phyloP scores from a whole-genome alignment of 441 rosid genomes.

The Populus hybrid region DNA sequence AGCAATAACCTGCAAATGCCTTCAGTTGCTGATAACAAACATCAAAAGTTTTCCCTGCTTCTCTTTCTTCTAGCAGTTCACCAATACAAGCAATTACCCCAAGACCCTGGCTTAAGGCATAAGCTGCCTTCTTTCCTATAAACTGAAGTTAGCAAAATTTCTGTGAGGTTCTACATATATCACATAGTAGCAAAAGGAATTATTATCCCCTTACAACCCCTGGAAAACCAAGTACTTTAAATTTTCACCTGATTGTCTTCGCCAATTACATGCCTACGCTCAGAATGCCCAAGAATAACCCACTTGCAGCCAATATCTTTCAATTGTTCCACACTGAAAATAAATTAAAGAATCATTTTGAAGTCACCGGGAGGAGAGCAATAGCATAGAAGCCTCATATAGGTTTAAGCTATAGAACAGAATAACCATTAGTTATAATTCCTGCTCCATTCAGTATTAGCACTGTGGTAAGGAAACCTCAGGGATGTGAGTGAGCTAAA shows the following conservation, averaged over 20 bases:
- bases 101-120: constrained; percentile 77
- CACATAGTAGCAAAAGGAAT: neutral
- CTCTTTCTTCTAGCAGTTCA: constrained; percentile 84
- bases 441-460: neutral
- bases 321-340: constrained; percentile 79
- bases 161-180: constrained; percentile 5
- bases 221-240: neutral
- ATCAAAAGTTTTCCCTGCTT: constrained; percentile 90
- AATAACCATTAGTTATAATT: constrained; percentile 2
- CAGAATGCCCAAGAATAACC: constrained; percentile 98
- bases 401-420: neutral
- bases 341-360: constrained; percentile 4
- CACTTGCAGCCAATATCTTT: constrained; percentile 92
- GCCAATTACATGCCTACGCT: constrained; percentile 88
- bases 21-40: constrained; percentile 85
- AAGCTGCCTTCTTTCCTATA: constrained; percentile 96
- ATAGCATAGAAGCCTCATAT: neutral
- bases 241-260: constrained; percentile 73
- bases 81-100: constrained; percentile 95
- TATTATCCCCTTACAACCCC: constrained; percentile 3
- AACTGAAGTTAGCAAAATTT: constrained; percentile 47
- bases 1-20: constrained; percentile 67
- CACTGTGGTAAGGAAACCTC: neutral
- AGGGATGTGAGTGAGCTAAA: neutral
- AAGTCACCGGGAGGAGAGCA: neutral